These are phyloP conservation scores for Pseudocercospora fijiensis DNA, from an alignment of 2,329 filamentous ascomycete species.

Conservation along the genomic window DNA sequence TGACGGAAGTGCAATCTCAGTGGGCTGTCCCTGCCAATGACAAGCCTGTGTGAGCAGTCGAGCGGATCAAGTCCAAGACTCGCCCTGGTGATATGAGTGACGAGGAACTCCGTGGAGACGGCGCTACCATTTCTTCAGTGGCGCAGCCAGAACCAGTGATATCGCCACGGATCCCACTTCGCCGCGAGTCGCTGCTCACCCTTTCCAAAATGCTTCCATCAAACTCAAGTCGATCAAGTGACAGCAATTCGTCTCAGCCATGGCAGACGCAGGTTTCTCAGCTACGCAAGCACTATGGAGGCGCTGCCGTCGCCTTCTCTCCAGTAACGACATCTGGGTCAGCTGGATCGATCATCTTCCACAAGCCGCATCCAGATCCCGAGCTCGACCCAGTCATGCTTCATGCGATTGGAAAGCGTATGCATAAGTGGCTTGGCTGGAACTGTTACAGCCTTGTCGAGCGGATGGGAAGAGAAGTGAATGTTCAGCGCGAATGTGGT, in stretches of 20 bases:
- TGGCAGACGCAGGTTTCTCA: conserved; percentile 18
- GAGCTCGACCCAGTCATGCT: conserved; percentile 8
- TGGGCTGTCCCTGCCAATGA: too few species aligned
- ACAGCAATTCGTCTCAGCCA: conserved; percentile 16
- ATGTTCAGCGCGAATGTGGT: too few species aligned
- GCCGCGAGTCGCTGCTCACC: background rate
- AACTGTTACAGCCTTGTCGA: background rate
- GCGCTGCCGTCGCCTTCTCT: conserved; percentile 14
- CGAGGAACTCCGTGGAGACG: too few species aligned
- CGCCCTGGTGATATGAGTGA: too few species aligned
- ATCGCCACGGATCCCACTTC: background rate
- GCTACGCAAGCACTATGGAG: conserved; percentile 10
- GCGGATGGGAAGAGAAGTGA: background rate
- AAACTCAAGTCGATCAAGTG: conserved; percentile 7
- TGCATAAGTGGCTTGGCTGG: conserved; percentile 4
- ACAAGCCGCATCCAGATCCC: conserved; percentile 13
- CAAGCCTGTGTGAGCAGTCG: too few species aligned
- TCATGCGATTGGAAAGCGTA: conserved; percentile 1
- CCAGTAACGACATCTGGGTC: background rate
- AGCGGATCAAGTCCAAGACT: too few species aligned
- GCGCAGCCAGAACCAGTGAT: too few species aligned
- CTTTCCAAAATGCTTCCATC: background rate
- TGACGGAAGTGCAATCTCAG: too few species aligned
- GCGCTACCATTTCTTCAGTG: too few species aligned
- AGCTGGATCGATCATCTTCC: conserved; percentile 9